These are phyloP conservation scores for Cryphonectria nitschkei DNA, from an alignment of 2,329 filamentous ascomycete species.

Conservation along the genomic window DNA sequence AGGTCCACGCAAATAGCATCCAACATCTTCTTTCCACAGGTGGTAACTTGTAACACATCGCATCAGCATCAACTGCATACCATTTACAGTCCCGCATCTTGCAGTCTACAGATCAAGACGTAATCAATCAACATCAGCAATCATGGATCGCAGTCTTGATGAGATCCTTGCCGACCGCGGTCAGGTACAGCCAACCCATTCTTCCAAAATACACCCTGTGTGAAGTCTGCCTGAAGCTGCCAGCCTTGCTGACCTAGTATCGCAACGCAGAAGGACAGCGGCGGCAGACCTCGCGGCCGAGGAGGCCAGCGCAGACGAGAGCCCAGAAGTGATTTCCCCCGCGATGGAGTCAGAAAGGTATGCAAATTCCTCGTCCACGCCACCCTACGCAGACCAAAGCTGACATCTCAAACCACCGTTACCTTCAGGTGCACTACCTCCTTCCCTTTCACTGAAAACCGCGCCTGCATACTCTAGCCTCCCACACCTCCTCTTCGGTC, in stretches of 20 bases:
- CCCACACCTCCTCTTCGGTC: conserved; percentile 35
- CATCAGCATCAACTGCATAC: neutral
- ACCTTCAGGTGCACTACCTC: conserved; percentile 33
- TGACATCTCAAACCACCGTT: conserved; percentile 21
- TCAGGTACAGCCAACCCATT: conserved; percentile 33
- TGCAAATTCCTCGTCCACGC: conserved; percentile 25
- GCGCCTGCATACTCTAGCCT: conserved; percentile 18
- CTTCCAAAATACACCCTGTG: neutral
- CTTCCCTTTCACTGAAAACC: conserved; percentile 38
- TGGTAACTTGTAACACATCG: neutral
- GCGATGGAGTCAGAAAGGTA: conserved; percentile 92
- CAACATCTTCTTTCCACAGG: neutral
- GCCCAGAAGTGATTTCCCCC: conserved; percentile 57
- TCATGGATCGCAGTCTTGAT: conserved; percentile 59
- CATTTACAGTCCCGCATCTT: neutral
- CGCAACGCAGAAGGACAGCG: conserved; percentile 30
- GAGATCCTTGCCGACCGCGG: conserved; percentile 56
- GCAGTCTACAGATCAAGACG: neutral
- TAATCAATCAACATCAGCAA: conserved; percentile 3
- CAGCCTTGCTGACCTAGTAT: conserved; percentile 13
- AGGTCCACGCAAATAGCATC: neutral
- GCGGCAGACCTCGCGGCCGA: conserved; percentile 32
- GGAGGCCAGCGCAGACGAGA: conserved; percentile 39
- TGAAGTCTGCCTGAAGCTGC: neutral
- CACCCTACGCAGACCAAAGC: neutral